Evolutionary conservation across 2,329 filamentous ascomycete species (phyloP).

Genomic region (Penicillium hesseltinei): DNA sequence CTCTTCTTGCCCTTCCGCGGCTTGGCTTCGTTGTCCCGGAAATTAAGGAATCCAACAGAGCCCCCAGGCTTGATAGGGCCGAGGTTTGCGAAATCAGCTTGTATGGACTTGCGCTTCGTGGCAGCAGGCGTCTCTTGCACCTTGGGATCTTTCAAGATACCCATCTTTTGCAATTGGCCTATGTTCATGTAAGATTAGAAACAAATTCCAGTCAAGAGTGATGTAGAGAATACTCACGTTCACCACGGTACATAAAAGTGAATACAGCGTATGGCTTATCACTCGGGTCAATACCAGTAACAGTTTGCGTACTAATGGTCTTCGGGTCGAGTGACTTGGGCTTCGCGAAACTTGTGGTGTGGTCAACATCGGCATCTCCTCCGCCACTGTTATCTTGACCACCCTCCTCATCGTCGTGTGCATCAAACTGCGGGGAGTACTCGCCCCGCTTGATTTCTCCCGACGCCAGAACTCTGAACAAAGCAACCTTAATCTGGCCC

Average conservation of each 20-base stretch:
- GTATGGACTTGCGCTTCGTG: constrained; percentile 75
- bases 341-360: constrained; percentile 96
- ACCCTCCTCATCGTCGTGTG: constrained; percentile 89
- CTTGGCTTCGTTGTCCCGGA: constrained; percentile 66
- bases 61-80: constrained; percentile 82
- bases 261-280: constrained; percentile 96
- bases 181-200: not conserved
- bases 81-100: constrained; percentile 80
- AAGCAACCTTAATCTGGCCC: constrained; percentile 95
- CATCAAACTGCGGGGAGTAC: constrained; percentile 96
- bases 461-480: constrained; percentile 91
- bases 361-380: constrained; percentile 82
- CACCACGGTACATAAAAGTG: constrained; percentile 95
- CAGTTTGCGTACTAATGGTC: constrained; percentile 96
- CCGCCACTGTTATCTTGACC: constrained; percentile 56
- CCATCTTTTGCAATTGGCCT: constrained; percentile 98
- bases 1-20: constrained; percentile 60
- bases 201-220: not conserved
- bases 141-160: constrained; percentile 72
- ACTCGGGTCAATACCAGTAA: constrained; percentile 95
- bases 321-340: constrained; percentile 95
- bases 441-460: constrained; percentile 98
- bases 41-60: constrained; percentile 84
- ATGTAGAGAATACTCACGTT: constrained; percentile 63
- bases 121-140: constrained; percentile 56